Conservation (phyloP, 2,329 filamentous ascomycete species). For the Fusarium pilosicola region DNA sequence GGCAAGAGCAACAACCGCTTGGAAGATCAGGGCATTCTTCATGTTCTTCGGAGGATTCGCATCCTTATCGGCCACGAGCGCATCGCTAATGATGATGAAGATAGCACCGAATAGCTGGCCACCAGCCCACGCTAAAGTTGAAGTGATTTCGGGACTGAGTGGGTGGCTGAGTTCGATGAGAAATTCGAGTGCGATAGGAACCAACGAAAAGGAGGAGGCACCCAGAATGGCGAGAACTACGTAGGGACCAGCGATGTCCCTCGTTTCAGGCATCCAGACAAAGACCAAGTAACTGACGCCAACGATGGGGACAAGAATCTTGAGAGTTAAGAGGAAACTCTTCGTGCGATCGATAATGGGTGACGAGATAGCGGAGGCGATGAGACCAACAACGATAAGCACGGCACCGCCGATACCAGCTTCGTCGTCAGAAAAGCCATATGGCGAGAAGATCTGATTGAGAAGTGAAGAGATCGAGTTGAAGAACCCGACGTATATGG, state of each 20-base stretch:
- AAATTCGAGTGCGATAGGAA: slow-evolving; percentile 88
- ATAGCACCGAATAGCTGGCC: slow-evolving; percentile 87
- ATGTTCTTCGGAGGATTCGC: slow-evolving; percentile 75
- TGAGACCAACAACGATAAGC: slow-evolving; percentile 87
- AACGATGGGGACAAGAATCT: slow-evolving; percentile 78
- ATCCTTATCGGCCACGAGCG: slow-evolving; percentile 66
- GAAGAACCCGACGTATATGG: slow-evolving; percentile 90
- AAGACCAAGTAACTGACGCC: slow-evolving; percentile 79
- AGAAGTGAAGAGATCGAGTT: slow-evolving; percentile 89
- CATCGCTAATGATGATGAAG: slow-evolving; percentile 86
- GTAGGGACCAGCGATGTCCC: slow-evolving; percentile 74
- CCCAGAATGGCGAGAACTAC: slow-evolving; percentile 80
- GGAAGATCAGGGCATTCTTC: slow-evolving; percentile 79
- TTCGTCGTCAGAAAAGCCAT: slow-evolving; percentile 83
- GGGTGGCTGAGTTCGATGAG: slow-evolving; percentile 89
- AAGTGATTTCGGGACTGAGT: slow-evolving; percentile 84
- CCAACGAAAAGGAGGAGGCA: slow-evolving; percentile 79
- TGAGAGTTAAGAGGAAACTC: slow-evolving; percentile 77
- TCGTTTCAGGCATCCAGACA: slow-evolving; percentile 77
- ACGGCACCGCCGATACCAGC: slow-evolving; percentile 91
- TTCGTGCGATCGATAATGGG: slow-evolving; percentile 90
- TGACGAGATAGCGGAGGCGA: slow-evolving; percentile 77
- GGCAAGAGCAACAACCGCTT: slow-evolving; percentile 74
- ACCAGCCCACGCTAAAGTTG: slow-evolving; percentile 83
- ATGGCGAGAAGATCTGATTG: slow-evolving; percentile 89